Evolutionary conservation across 805 yeast genomes (phyloP).

Genomic region (Lachancea sp.): DNA sequence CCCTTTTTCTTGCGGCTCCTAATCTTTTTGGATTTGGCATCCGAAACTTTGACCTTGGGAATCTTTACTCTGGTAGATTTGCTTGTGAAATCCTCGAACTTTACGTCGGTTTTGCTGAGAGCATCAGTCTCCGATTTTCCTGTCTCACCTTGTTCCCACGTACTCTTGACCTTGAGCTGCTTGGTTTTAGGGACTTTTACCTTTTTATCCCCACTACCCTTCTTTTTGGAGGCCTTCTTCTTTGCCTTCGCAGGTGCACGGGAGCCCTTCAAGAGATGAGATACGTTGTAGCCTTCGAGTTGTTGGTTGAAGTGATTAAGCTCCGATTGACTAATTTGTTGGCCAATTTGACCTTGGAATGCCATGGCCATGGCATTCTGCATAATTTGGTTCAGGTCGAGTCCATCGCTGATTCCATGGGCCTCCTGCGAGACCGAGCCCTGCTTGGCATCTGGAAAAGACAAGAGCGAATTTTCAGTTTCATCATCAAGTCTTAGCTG

Average conservation of each 20-base stretch:
- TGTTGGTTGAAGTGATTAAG: constrained; percentile 28
- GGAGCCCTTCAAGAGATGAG: constrained; percentile 13
- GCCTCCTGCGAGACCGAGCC: neutral
- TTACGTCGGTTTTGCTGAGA: neutral
- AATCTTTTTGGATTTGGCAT: neutral
- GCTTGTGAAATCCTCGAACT: neutral
- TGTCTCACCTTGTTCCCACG: neutral
- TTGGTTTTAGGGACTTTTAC: neutral
- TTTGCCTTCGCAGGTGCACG: constrained; percentile 21
- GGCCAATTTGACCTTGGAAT: constrained; percentile 44
- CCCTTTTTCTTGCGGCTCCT: constrained; percentile 18
- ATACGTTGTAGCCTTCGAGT: constrained; percentile 20
- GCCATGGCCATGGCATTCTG: constrained; percentile 76
- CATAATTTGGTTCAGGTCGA: constrained; percentile 66
- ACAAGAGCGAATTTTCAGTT: neutral
- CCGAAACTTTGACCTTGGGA: neutral
- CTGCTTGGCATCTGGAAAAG: constrained; percentile 2
- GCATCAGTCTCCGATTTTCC: neutral
- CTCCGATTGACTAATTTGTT: constrained; percentile 17
- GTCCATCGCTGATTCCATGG: constrained; percentile 35
- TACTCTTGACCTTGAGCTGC: neutral
- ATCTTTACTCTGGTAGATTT: neutral
- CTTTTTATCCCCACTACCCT: constrained; percentile 7
- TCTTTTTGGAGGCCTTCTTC: constrained; percentile 27
- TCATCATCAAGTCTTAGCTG: neutral